Evolutionary conservation across 73 alveolate species (phyloP).

Genomic region (Uronychia binucleata): DNA sequence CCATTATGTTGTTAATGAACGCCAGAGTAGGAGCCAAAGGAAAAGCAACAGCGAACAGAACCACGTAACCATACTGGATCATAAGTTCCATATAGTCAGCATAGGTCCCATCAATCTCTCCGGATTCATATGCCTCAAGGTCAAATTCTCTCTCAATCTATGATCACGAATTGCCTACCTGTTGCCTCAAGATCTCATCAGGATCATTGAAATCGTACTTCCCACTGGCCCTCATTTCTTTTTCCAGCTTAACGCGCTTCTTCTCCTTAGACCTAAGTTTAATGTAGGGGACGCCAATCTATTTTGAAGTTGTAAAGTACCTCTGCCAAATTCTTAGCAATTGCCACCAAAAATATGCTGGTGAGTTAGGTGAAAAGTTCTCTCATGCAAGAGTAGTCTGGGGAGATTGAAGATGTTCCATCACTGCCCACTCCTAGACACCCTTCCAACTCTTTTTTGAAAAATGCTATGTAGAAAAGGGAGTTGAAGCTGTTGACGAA

Average conservation of each 20-base stretch:
- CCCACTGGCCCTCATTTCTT: not conserved
- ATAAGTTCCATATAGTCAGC: constrained; percentile 70
- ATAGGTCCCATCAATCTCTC: constrained; percentile 33
- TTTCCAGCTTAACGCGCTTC: not conserved
- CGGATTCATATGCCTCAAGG: constrained; percentile 1
- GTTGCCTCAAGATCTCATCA: not conserved
- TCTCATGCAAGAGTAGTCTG: constrained; percentile 16
- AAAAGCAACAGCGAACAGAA: constrained; percentile 82
- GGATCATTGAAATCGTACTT: not conserved
- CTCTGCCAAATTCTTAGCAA: not conserved
- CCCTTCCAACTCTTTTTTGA: constrained; percentile 36
- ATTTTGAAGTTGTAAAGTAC: not conserved
- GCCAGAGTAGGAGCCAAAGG: constrained; percentile 77
- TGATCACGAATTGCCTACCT: no score
- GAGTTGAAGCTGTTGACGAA: constrained; percentile 71
- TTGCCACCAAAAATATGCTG: constrained; percentile 5
- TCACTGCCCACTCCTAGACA: not conserved
- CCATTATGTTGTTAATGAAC: constrained; percentile 64
- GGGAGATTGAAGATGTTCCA: not conserved
- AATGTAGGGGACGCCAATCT: not conserved
- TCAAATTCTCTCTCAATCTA: not conserved
- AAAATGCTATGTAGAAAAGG: constrained; percentile 68
- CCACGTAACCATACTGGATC: constrained; percentile 71
- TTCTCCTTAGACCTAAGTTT: not conserved
- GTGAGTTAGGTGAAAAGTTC: constrained; percentile 10